Evolutionary conservation across 768 basidiomycete genomes (phyloP), one percentile per base, ranked within the genome.

Genomic region (Hortiboletus campestris): DNA sequence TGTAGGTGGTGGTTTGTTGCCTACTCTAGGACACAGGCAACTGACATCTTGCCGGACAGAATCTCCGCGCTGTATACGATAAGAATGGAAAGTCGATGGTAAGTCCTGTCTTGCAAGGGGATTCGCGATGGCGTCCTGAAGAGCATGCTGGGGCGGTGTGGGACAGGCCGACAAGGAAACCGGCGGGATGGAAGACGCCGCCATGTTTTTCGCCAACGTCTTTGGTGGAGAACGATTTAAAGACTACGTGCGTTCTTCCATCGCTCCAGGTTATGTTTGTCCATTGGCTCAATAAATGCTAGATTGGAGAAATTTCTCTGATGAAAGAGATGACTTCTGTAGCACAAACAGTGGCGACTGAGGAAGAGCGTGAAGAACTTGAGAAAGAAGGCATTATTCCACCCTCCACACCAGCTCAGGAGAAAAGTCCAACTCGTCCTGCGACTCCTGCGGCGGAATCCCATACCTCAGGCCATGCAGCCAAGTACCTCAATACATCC

Each of bases 221-320:
- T 99, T 99, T 68, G 94, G 94, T 49, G 96, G 97, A 22, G 95
- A 96, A 65, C 82, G 89, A 25, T 97, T 97, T 70, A 74, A 78
- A 55, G 92, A 94, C 69, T 94, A 92, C 67, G 92, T 95, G 71
- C 71, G 92, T 79, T 14, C 55, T 47, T 25, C 46, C 49, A 6
- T 45, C 49, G 16, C 49, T 45, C 22, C 40, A 3, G 42, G 43
- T 35, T 13, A 40, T 32, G 22, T 28, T 45, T 40, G 8, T 14
- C 4, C n/a, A 34, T 40, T 3, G 44, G 48, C 39, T 57, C 41
- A 52, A 39, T 34, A 16, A 34, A 47, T 19, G 41, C 17, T 70
- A 97, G 95, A 96, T 98, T 58, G 96, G 96, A 55, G 96, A 98
- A 76, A 95, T 99, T 51, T 88, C 89, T 7, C 79, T 98, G 38